Percentiles rank a stretch among this genome's conserved stretches.
Conservation (phyloP, 352 stramenopile species). For the Pythium phragmiticola region DNA sequence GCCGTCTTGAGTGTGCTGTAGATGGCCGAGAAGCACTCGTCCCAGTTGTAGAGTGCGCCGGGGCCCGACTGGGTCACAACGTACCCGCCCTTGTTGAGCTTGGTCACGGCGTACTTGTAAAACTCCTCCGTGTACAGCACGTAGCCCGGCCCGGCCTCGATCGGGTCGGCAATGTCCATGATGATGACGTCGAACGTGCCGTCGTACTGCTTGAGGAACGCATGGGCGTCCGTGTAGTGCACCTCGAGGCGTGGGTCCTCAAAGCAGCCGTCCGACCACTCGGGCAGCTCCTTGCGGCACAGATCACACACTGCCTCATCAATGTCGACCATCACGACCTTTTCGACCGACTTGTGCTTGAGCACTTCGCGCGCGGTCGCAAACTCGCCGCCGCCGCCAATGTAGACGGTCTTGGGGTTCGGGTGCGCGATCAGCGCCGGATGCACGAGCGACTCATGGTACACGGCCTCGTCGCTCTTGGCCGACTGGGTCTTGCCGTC, state of each 20-base stretch:
- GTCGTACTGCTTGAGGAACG: constrained; percentile 86
- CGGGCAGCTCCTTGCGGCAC: constrained; percentile 91
- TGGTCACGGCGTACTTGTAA: constrained; percentile 89
- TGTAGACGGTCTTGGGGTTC: constrained; percentile 90
- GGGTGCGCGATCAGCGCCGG: constrained; percentile 87
- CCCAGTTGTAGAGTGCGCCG: constrained; percentile 86
- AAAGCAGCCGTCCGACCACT: constrained; percentile 90
- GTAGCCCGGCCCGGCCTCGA: constrained; percentile 93
- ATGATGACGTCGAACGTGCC: constrained; percentile 93
- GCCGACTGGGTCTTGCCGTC: constrained; percentile 95
- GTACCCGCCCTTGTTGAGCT: constrained; percentile 85
- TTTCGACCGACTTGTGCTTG: constrained; percentile 91
- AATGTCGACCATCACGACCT: constrained; percentile 96
- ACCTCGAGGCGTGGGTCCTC: constrained; percentile 91
- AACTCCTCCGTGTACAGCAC: constrained; percentile 87
- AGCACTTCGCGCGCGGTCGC: constrained; percentile 92
- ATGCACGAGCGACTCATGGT: constrained; percentile 96
- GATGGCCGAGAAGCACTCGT: constrained; percentile 94
- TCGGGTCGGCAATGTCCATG: constrained; percentile 95
- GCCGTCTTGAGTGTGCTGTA: constrained; percentile 89
- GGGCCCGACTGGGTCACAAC: constrained; percentile 94
- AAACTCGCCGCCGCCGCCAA: constrained; percentile 92
- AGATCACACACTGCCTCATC: constrained; percentile 93
- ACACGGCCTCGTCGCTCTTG: constrained; percentile 93
- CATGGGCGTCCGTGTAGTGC: constrained; percentile 89